Percentiles rank a stretch among this genome's conserved stretches.
Evolutionary conservation across 2,329 filamentous ascomycete species (phyloP).

Genomic region (Emmonsia crescens): DNA sequence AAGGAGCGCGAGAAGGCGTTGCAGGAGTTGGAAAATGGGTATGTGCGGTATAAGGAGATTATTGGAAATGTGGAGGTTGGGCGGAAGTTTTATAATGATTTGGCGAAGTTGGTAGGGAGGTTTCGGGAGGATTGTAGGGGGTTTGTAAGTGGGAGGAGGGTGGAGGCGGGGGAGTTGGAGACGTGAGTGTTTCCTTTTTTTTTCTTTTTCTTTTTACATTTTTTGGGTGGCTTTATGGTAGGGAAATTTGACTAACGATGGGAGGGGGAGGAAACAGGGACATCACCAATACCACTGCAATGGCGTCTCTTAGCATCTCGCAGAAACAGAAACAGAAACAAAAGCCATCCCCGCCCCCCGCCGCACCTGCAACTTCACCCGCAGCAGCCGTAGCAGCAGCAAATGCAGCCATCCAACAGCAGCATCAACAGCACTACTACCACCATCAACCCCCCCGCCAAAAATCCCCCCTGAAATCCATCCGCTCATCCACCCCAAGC

Average conservation of each 20-base stretch:
- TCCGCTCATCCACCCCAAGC: constrained; percentile 14
- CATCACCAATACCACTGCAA: constrained; percentile 43
- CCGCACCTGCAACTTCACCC: constrained; percentile 17
- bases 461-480: neutral
- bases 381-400: neutral
- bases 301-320: constrained; percentile 45
- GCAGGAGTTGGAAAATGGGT: constrained; percentile 80
- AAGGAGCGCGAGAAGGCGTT: constrained; percentile 75
- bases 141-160: constrained; percentile 70
- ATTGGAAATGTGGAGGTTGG: constrained; percentile 83
- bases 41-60: constrained; percentile 93
- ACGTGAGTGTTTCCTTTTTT: constrained; percentile 41
- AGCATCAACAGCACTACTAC: constrained; percentile 33
- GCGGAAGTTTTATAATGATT: constrained; percentile 92
- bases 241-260: neutral
- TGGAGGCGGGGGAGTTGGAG: constrained; percentile 70
- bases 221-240: neutral
- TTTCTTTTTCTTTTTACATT: neutral
- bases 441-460: constrained; percentile 5
- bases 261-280: constrained; percentile 32
- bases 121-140: constrained; percentile 71
- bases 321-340: neutral
- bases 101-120: constrained; percentile 72
- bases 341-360: constrained; percentile 28
- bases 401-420: constrained; percentile 20